Percentiles rank a stretch among this genome's conserved stretches.
Evolutionary conservation across 768 basidiomycete genomes (phyloP).

Genomic region (Lactarius sanguifluus): DNA sequence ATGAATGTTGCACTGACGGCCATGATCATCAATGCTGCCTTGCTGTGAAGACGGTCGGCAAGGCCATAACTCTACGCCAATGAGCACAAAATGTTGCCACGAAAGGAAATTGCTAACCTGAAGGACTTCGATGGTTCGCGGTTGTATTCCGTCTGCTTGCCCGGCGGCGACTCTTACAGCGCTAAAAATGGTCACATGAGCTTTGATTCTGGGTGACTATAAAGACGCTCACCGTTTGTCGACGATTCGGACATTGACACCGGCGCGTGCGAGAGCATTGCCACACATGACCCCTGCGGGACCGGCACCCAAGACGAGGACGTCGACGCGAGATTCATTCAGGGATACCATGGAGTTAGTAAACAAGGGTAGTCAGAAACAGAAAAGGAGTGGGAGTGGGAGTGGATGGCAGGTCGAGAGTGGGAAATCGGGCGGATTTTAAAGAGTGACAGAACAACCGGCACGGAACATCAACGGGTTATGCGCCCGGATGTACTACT

Average conservation of each 20-base stretch:
- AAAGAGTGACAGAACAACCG: not conserved
- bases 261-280: slow-evolving; percentile 57
- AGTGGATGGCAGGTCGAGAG: not conserved
- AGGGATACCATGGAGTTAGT: slow-evolving; percentile 9
- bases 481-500: not conserved
- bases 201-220: not conserved
- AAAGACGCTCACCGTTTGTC: slow-evolving; percentile 48
- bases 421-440: not conserved
- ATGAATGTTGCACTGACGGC: slow-evolving; percentile 45
- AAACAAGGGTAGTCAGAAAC: not conserved
- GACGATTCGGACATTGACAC: slow-evolving; percentile 57
- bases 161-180: slow-evolving; percentile 43
- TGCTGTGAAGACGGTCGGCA: slow-evolving; percentile 57
- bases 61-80: slow-evolving; percentile 69
- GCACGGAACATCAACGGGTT: not conserved
- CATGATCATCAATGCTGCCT: slow-evolving; percentile 69
- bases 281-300: slow-evolving; percentile 68
- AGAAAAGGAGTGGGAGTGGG: not conserved
- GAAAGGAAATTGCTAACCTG: slow-evolving; percentile 36
- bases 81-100: not conserved
- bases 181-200: slow-evolving; percentile 31
- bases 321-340: slow-evolving; percentile 50
- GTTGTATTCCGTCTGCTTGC: slow-evolving; percentile 57
- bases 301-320: slow-evolving; percentile 62
- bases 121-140: slow-evolving; percentile 53